phyloP scores from a whole-genome alignment of 495 filamentous ascomycete genomes.

The Xylaria palmicola region DNA sequence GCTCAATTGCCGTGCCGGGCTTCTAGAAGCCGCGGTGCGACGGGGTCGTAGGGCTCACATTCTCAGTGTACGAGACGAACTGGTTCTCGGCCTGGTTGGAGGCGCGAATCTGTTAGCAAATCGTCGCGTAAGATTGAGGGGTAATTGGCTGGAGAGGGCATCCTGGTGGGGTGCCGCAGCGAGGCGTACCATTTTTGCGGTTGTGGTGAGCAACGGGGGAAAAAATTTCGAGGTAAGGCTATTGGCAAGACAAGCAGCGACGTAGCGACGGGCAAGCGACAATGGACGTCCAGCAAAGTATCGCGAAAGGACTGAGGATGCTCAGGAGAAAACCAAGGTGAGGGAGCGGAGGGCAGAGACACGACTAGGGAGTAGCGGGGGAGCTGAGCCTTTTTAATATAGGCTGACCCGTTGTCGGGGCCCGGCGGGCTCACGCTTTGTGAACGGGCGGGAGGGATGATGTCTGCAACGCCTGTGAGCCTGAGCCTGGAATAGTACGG shows the following conservation, averaged over 20 bases:
- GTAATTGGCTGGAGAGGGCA: constrained; percentile 31
- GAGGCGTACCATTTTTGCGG: constrained; percentile 32
- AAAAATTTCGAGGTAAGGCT: background rate
- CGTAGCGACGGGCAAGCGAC: background rate
- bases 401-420: constrained; percentile 14
- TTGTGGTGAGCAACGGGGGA: constrained; percentile 6
- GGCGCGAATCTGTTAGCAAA: constrained; percentile 48
- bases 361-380: background rate
- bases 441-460: background rate
- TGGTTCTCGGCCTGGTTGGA: constrained; percentile 49
- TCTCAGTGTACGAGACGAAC: constrained; percentile 66
- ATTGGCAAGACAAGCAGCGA: background rate
- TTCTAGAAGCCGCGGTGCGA: constrained; percentile 9
- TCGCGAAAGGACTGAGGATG: constrained; percentile 7
- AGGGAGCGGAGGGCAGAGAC: constrained; percentile 3
- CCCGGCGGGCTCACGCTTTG: background rate
- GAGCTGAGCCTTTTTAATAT: constrained; percentile 18
- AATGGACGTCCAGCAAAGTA: background rate
- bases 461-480: background rate
- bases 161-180: constrained; percentile 26
- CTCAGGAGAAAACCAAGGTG: constrained; percentile 11
- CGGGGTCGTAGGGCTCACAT: constrained; percentile 33
- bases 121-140: constrained; percentile 31
- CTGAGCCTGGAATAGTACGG: background rate
- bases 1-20: background rate